Percentiles rank a stretch among this genome's conserved stretches.
Conservation (phyloP, 208 protist genomes). For the Leishmania arabica region DNA sequence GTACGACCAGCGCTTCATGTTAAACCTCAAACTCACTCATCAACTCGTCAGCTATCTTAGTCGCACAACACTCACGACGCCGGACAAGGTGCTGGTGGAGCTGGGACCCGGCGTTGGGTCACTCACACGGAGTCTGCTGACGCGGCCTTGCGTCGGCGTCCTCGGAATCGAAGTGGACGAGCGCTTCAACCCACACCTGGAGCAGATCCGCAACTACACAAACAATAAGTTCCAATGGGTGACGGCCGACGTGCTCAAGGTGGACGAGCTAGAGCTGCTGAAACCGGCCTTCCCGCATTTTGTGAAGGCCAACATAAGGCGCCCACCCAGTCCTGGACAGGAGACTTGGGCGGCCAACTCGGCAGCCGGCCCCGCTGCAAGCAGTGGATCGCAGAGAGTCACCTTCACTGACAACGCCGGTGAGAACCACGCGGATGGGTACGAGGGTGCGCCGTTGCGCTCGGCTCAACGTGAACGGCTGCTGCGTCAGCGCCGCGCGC, state of each 20-base stretch:
- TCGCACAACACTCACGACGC: slow-evolving; percentile 64
- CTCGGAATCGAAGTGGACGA: slow-evolving; percentile 82
- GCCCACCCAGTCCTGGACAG: slow-evolving; percentile 13
- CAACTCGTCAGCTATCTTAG: slow-evolving; percentile 70
- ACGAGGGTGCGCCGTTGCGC: slow-evolving; percentile 66
- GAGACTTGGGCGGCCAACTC: not conserved
- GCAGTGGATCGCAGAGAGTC: not conserved
- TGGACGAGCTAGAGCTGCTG: slow-evolving; percentile 78
- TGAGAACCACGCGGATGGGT: slow-evolving; percentile 12
- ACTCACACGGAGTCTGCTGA: slow-evolving; percentile 86
- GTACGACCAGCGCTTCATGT: slow-evolving; percentile 87
- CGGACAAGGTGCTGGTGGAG: slow-evolving; percentile 85
- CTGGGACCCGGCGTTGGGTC: slow-evolving; percentile 82
- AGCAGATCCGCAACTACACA: slow-evolving; percentile 82
- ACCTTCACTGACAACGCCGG: slow-evolving; percentile 7
- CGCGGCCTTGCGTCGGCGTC: slow-evolving; percentile 79
- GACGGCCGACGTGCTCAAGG: slow-evolving; percentile 78
- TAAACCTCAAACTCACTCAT: slow-evolving; percentile 91
- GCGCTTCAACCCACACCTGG: slow-evolving; percentile 81
- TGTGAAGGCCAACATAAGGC: slow-evolving; percentile 49
- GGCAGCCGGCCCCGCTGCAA: not conserved
- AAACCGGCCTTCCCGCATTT: slow-evolving; percentile 57
- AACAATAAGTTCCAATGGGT: slow-evolving; percentile 88
- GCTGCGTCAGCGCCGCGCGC: slow-evolving; percentile 45
- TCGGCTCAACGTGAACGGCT: slow-evolving; percentile 51